Evolutionary conservation across 805 yeast genomes (phyloP), one percentile per base, ranked within the genome.

Genomic region (Candida awuae): DNA sequence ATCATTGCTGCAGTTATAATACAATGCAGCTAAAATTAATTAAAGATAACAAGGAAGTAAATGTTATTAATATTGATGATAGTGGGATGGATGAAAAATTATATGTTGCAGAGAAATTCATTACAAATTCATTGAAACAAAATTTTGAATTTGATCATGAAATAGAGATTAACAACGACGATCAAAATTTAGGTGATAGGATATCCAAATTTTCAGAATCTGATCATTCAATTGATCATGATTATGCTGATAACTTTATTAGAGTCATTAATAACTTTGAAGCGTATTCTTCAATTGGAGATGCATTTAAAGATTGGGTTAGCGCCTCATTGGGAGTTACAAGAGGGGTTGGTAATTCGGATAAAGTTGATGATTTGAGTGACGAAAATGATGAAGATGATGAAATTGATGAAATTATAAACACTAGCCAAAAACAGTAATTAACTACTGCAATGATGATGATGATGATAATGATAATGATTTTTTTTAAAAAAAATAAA

Each of bases 1-100:
- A 79, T 48, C 86, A 80, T 55, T 88, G 97, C 61, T 71, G 73
- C 42, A 82, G 94, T 55, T 88, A 87, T 59, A 88, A 88, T 58
- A 88, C 97, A 3, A 76, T 75, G 42, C 90, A 84, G 55, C 48
- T 77, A 41, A 74, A 73, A 52, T 56, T 85, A 39, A 66, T 83
- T 40, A 85, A 85, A 59, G 84, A 82, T 0, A 84, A 73, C 45
- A 56, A 52, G 22, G 54, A 51, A 35, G 56, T 51, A 9, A 50
- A 53, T 39, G 58, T 55, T 34, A 4, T 33, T 28, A 8, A 28
- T 15, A 35, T 46, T 6, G 47, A 50, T 29, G 29, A 27, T 13
- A 19, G 25, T 18, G 29, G 13, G 8, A 32, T 9, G 13, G 33
- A 32, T 16, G 29, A 37, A 4, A 17, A 38, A 18, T 27, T 34